Evolutionary conservation across 1,284 basidiomycete species (phyloP).

Genomic region (Cystobasidium sp.): DNA sequence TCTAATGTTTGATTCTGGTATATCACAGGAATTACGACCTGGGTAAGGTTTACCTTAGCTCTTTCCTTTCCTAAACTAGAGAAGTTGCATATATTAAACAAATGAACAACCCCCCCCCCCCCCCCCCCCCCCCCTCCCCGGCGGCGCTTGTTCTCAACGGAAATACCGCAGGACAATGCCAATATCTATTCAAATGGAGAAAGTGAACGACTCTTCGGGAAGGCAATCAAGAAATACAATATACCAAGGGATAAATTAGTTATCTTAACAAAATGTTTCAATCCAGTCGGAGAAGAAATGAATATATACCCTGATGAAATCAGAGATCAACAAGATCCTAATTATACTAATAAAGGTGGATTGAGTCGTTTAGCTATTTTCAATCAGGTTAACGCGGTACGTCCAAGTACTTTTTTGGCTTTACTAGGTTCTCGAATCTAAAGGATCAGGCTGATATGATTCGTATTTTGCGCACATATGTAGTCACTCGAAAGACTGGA

Average conservation of each 20-base stretch:
- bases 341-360: constrained; percentile 28
- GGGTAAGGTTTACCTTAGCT: constrained; percentile 9
- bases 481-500: constrained; percentile 64
- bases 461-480: neutral
- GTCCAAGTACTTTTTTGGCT: neutral
- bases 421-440: neutral
- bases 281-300: constrained; percentile 9
- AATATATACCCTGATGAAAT: constrained; percentile 1
- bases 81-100: no score
- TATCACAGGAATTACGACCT: constrained; percentile 22
- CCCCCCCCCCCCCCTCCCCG: no score
- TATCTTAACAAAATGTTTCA: constrained; percentile 68
- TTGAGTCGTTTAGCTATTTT: constrained; percentile 62
- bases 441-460: neutral
- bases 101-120: no score
- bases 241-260: constrained; percentile 76
- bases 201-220: constrained; percentile 74
- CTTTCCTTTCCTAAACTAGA: neutral
- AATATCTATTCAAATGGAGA: constrained; percentile 67
- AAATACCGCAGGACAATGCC: neutral
- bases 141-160: no score
- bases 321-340: constrained; percentile 18
- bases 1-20: neutral
- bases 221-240: constrained; percentile 72
- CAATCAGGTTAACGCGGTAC: constrained; percentile 69